Percentiles rank a stretch among this genome's conserved stretches.
Evolutionary conservation across 2,329 filamentous ascomycete genomes (phyloP).

Genomic region (Spiromastix sp.): DNA sequence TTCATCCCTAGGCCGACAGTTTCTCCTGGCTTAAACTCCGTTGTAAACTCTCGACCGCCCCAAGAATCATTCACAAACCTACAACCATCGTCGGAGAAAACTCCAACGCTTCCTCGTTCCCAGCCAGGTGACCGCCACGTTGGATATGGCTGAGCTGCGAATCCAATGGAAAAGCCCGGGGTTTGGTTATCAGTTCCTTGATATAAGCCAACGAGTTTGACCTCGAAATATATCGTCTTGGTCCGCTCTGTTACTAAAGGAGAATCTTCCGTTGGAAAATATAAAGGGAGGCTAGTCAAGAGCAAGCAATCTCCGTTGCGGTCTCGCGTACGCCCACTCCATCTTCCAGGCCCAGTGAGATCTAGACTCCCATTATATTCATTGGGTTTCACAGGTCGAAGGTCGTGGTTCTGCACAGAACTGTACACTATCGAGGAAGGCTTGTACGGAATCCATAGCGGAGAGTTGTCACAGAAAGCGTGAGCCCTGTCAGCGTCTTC

Average conservation of each 20-base stretch:
- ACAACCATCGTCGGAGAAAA: conserved; percentile 54
- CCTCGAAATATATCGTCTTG: conserved; percentile 51
- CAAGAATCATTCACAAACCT: conserved; percentile 53
- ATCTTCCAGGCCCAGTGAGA: conserved; percentile 27
- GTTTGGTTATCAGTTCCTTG: conserved; percentile 27
- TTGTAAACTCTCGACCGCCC: conserved; percentile 49
- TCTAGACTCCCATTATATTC: conserved; percentile 32
- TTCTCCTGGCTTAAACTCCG: conserved; percentile 42
- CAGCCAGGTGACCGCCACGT: conserved; percentile 53
- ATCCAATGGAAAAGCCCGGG: conserved; percentile 49
- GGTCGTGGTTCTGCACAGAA: conserved; percentile 33
- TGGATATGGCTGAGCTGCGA: conserved; percentile 51
- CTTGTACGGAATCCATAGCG: conserved; percentile 40
- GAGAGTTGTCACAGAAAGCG: conserved; percentile 42
- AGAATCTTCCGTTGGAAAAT: conserved; percentile 42
- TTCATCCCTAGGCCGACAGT: conserved; percentile 50
- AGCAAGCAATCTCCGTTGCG: conserved; percentile 41
- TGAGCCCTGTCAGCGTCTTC: conserved; percentile 47
- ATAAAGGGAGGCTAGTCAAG: conserved; percentile 46
- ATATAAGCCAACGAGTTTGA: conserved; percentile 39
- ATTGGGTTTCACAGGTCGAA: conserved; percentile 34
- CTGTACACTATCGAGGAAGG: conserved; percentile 33
- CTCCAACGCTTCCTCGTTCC: conserved; percentile 50
- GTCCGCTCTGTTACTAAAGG: conserved; percentile 35
- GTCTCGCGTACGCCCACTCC: conserved; percentile 35